Evolutionary conservation across 495 filamentous ascomycete genomes (phyloP).

Genomic region (Penicillium psychrofluorescens): DNA sequence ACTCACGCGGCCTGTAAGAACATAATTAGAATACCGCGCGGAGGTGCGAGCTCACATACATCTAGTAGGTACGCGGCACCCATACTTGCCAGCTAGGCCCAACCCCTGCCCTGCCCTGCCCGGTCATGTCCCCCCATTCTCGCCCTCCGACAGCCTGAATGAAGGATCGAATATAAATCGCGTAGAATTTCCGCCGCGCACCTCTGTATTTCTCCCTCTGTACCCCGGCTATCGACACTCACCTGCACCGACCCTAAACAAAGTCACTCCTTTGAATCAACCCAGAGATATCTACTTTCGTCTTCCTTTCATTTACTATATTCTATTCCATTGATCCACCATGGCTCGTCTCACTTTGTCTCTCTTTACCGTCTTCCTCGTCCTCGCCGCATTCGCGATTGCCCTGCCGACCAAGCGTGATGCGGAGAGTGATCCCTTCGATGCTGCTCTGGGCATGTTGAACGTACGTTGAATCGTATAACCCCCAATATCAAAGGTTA

Average conservation of each 20-base stretch:
- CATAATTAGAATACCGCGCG: not conserved
- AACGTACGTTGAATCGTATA: no score
- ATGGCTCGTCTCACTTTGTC: constrained; percentile 33
- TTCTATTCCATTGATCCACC: constrained; percentile 7
- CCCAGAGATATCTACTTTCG: not conserved
- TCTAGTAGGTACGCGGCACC: no score
- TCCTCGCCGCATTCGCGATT: constrained; percentile 23
- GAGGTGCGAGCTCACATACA: not conserved
- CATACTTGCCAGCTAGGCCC: not conserved
- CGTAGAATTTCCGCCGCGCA: not conserved
- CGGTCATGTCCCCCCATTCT: constrained; percentile 1
- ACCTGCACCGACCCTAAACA: no score
- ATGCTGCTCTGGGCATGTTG: no score
- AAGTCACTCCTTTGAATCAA: no score
- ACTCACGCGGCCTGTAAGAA: no score
- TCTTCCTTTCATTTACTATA: not conserved
- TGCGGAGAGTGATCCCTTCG: not conserved
- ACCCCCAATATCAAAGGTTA: not conserved
- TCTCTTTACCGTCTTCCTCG: constrained; percentile 23
- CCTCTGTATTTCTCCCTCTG: not conserved
- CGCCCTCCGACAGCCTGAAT: constrained; percentile 2
- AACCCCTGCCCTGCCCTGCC: not conserved
- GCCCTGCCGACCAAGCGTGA: constrained; percentile 25
- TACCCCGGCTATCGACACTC: constrained; percentile 5
- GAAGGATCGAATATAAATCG: constrained; percentile 12